Conservation (phyloP, 2,329 filamentous ascomycete species). For the Claviceps digitariae region DNA sequence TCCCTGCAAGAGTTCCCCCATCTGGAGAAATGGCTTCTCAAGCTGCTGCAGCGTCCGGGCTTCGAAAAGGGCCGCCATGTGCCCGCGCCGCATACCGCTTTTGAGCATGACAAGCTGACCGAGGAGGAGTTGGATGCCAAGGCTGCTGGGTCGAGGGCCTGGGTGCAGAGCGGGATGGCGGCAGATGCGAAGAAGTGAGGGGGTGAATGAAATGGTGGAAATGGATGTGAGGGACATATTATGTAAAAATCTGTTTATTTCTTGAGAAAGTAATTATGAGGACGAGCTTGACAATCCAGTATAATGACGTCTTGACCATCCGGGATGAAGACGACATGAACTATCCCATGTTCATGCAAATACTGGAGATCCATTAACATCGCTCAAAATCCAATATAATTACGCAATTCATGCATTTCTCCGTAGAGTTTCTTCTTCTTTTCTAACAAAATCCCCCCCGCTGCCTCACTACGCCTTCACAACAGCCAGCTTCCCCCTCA, state of each 20-base stretch:
- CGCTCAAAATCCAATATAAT: too few relatives aligned
- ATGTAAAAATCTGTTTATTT: too few relatives aligned
- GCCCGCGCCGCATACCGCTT: conserved; percentile 50
- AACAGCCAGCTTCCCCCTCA: conserved; percentile 23
- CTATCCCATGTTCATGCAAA: too few relatives aligned
- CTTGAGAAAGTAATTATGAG: too few relatives aligned
- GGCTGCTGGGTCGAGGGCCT: conserved; percentile 38
- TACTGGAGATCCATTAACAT: too few relatives aligned
- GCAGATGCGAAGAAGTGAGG: conserved; percentile 40
- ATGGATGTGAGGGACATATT: too few relatives aligned
- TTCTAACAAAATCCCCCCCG: too few relatives aligned
- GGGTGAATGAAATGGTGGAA: too few relatives aligned
- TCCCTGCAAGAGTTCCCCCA: conserved; percentile 63
- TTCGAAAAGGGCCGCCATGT: conserved; percentile 67
- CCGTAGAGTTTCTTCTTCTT: neutral
- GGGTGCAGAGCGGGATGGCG: conserved; percentile 60
- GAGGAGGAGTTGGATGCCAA: conserved; percentile 43
- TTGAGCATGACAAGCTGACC: conserved; percentile 29
- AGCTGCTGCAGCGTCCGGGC: conserved; percentile 53
- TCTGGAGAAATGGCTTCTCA: conserved; percentile 64
- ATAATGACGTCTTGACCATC: too few relatives aligned
- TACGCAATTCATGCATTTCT: too few relatives aligned
- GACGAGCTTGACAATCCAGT: too few relatives aligned
- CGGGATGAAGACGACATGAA: too few relatives aligned
- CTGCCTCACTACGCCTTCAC: conserved; percentile 8